Evolutionary conservation across 495 filamentous ascomycete genomes (phyloP).

Genomic region (Friedmanniomyces endolithicus): DNA sequence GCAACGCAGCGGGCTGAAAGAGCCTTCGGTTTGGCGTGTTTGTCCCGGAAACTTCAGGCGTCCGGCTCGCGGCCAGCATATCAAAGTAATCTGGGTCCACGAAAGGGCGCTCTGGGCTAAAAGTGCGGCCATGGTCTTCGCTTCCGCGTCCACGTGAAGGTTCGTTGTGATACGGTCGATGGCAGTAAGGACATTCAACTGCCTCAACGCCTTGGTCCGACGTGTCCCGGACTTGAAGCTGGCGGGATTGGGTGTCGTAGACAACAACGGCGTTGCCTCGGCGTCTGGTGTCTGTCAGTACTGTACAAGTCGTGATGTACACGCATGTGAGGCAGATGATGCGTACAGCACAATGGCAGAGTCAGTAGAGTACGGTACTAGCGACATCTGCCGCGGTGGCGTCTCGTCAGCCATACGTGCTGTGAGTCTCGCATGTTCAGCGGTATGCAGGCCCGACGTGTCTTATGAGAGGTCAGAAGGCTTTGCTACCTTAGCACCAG

Average conservation of each 20-base stretch:
- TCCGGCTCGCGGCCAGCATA: constrained; percentile 59
- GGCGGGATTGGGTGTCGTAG: constrained; percentile 71
- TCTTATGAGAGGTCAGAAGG: neutral
- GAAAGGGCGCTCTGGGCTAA: constrained; percentile 49
- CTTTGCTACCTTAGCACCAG: neutral
- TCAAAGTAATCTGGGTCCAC: constrained; percentile 87
- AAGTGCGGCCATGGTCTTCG: constrained; percentile 9
- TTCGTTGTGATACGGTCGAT: constrained; percentile 56
- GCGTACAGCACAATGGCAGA: constrained; percentile 30
- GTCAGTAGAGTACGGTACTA: constrained; percentile 30
- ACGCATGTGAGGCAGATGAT: neutral
- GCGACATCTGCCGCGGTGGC: constrained; percentile 26
- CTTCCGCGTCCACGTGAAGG: constrained; percentile 24
- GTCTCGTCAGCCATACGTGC: constrained; percentile 21
- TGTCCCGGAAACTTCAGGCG: constrained; percentile 28
- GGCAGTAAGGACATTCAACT: constrained; percentile 75
- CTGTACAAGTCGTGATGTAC: neutral
- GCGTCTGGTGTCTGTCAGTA: constrained; percentile 45
- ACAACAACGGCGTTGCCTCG: constrained; percentile 87
- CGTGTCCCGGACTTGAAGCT: constrained; percentile 64
- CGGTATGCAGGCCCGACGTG: neutral
- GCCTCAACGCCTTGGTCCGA: constrained; percentile 40
- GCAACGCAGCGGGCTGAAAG: constrained; percentile 27
- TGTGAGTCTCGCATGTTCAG: constrained; percentile 5
- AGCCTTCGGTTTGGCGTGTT: constrained; percentile 36